Base-by-base conservation (phyloP, 495 filamentous ascomycete species). In the Neurospora intermedia region DNA sequence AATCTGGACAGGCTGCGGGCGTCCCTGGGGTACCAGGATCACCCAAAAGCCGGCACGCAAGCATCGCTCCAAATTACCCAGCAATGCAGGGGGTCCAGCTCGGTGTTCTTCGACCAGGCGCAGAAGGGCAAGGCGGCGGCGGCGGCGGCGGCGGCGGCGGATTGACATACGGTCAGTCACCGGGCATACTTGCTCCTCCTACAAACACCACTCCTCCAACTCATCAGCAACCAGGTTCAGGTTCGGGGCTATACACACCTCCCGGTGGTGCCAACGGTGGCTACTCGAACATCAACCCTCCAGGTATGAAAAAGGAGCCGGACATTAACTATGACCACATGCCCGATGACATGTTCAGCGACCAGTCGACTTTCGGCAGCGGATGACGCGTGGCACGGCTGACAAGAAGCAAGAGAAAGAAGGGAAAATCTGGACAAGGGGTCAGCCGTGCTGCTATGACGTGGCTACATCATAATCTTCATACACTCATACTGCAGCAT, bases 241-340 rank as follows among this genome's bases (percentile, higher is more conserved):
- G 15, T 35, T 62, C 48, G 23, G 48, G 46, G 35, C 70, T 18
- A 66, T 59, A 46, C n/a, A 48, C 73, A 35, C 70, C 74, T 39
- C 62, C 54, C 9, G 27, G 54, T 66, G 54, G 27, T 35, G 54
- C 74, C 23, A 76, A 77, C 16, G 43, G 59, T 7, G 43, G 48
- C 4, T 80, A 78, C 39, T 59, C 74, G 7, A 39, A 23, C 48
- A 43, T 73, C 46, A 66, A 41, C n/a, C 75, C 77, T 15, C 76
- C 75, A 9, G 38, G 13, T 16, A 15, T 77, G 20, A 81, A 78
- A 72, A 48, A 70, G 13, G 76, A 78, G 45, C 71, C 79, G 13
- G 73, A 69, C 11, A 75, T 78, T 43, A 80, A 78, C 72, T 78
- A 78, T 45, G 76, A 80, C 70, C 75, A 78, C 43, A 78, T 80